Conservation (phyloP, 768 basidiomycete genomes). For the Leccinum variicolor region DNA sequence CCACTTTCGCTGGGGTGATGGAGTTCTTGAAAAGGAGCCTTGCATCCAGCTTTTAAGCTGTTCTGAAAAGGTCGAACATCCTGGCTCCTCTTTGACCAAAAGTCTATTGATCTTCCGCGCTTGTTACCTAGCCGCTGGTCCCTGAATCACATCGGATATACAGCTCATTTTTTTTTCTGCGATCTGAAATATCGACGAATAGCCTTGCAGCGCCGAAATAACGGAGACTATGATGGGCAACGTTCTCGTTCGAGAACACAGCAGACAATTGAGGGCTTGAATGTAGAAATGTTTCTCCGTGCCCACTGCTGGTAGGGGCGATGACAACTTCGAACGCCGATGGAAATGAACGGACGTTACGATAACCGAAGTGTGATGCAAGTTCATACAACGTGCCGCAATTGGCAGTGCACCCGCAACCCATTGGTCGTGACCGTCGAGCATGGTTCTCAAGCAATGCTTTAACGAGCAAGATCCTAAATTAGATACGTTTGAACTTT, state of each 20-base stretch:
- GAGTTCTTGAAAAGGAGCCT: background rate
- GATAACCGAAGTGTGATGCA: background rate
- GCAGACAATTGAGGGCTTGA: background rate
- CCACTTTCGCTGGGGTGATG: background rate
- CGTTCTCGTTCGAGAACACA: background rate
- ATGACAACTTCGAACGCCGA: background rate
- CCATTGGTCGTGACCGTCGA: background rate
- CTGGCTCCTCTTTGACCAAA: conserved; percentile 5
- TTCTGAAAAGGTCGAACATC: background rate
- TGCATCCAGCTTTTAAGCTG: conserved; percentile 6
- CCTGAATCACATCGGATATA: conserved; percentile 15
- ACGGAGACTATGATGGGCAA: background rate
- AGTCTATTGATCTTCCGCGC: conserved; percentile 4
- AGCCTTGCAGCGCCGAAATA: background rate
- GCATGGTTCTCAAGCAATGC: background rate
- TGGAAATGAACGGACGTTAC: background rate
- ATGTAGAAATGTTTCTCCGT: background rate
- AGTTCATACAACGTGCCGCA: background rate
- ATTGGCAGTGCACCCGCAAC: background rate
- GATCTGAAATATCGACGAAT: background rate
- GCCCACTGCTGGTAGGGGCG: conserved; percentile 1
- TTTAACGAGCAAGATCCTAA: background rate
- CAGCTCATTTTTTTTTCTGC: conserved; percentile 12
- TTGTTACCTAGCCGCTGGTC: background rate
- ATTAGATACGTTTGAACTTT: background rate